Conservation (phyloP, 2,329 filamentous ascomycete genomes). For the Aspergillus pseudotamarii region DNA sequence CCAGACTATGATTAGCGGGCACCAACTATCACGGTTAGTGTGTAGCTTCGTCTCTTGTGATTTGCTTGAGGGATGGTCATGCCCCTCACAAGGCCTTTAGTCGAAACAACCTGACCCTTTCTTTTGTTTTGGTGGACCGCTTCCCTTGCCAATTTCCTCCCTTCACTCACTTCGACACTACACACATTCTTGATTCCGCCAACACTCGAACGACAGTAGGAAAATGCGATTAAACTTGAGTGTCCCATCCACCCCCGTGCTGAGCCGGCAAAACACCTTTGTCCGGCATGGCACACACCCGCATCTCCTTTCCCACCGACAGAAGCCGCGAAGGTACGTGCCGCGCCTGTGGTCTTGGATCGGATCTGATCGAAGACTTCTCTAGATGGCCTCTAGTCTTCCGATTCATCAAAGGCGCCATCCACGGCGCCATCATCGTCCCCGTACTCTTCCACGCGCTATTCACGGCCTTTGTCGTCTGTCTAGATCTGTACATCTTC, state of each 20-base stretch:
- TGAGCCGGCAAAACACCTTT: conserved; percentile 36
- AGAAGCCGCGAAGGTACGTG: conserved; percentile 34
- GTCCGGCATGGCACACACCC: conserved; percentile 31
- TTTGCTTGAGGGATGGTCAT: background rate
- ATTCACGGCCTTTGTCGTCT: conserved; percentile 62
- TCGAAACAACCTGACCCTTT: background rate
- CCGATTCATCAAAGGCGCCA: conserved; percentile 65
- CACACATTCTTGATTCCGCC: background rate
- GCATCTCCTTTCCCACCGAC: conserved; percentile 33
- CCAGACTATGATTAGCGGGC: too few species aligned
- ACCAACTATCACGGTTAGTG: background rate
- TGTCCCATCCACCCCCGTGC: conserved; percentile 31
- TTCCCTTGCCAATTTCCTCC: background rate
- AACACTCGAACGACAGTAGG: background rate
- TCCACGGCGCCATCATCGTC: conserved; percentile 61
- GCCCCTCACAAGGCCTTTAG: conserved; percentile 1
- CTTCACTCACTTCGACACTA: background rate
- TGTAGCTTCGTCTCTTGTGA: background rate
- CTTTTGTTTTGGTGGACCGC: conserved; percentile 10
- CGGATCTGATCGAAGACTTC: background rate
- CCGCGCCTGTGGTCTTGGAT: background rate
- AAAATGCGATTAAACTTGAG: conserved; percentile 35
- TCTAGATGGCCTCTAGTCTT: conserved; percentile 64
- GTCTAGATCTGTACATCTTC: conserved; percentile 56
- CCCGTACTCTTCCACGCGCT: conserved; percentile 60